Base-by-base conservation (phyloP, 139 green algal genomes). In the Diplosphaera chodatii region DNA sequence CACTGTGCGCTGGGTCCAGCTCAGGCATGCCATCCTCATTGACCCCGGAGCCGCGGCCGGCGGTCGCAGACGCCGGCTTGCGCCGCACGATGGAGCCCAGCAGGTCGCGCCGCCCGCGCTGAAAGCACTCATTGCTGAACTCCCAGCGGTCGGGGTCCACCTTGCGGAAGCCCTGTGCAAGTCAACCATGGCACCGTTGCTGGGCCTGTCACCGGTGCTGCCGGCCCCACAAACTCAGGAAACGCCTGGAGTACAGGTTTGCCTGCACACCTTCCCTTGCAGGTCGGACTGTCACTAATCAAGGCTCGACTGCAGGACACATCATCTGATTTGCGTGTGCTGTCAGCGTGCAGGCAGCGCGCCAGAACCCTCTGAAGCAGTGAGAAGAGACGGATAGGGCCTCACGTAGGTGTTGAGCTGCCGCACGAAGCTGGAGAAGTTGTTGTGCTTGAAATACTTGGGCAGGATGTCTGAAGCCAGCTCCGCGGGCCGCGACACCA, bases 391-490 rank as follows among this genome's bases (percentile, higher is more conserved):
- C n/a, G n/a, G n/a, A n/a, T 13, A 16, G 6, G 37, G 34, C 5
- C 66, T 62, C 28, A 80, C 83, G 70, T 90, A 91, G 4, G 83
- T 89, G 73, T 91, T 91, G 15, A 91, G 77, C 69, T 91, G 86
- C 1, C 86, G 78, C 22, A 91, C 86, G 66, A 91, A 91, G 73
- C 74, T 85, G 22, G 80, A 86, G 67, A 89, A 90, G 77, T 91
- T 91, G 73, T 85, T 86, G 69, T 88, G 83, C 69, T 88, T 88
- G 81, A 88, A 88, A 72, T 87, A 75, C 65, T 74, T 75, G 0
- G 83, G 83, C 59, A 88, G 81, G 13, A 87, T 55, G 69, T 88
- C 77, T 3, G 63, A 25, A 18, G 80, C 78, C 41, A 88, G 83
- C 72, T 85, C 77, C 18, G 74, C 40, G 3, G 83, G 81, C 55